These are phyloP conservation scores for Buxus sempervirens DNA, from an alignment of 164 flowering plant species.

Conservation along the genomic window DNA sequence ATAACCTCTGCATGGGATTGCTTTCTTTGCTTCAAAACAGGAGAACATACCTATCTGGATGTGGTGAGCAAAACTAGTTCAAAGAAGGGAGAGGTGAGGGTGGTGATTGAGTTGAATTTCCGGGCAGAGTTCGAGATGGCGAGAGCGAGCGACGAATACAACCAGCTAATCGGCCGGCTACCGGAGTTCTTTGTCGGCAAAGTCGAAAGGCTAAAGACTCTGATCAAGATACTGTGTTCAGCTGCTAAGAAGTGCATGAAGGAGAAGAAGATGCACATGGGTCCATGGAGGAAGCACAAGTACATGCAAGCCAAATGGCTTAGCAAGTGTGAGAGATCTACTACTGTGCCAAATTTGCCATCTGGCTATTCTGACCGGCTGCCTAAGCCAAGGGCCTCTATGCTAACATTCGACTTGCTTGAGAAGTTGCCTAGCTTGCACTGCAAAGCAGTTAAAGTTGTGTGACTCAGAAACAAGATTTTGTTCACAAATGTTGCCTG, in stretches of 20 bases:
- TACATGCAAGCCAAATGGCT: constrained; percentile 96
- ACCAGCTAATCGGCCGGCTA: constrained; percentile 38
- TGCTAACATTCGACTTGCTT: constrained; percentile 24
- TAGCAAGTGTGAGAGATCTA: constrained; percentile 30
- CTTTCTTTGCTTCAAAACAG: constrained; percentile 26
- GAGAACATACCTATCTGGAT: constrained; percentile 77
- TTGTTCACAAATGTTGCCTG: neutral
- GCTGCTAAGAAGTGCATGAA: constrained; percentile 87
- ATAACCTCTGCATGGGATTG: neutral
- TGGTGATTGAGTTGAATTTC: constrained; percentile 70
- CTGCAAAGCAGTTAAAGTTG: constrained; percentile 12
- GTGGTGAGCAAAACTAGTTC: constrained; percentile 47
- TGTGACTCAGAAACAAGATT: constrained; percentile 1
- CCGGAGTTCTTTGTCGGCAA: constrained; percentile 86
- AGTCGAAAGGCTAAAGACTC: constrained; percentile 43
- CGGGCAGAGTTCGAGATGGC: constrained; percentile 91
- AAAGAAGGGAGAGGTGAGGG: constrained; percentile 53
- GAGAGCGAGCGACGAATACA: constrained; percentile 73
- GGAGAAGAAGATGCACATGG: constrained; percentile 88
- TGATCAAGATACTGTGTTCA: constrained; percentile 59
- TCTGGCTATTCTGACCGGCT: neutral
- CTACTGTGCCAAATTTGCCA: neutral
- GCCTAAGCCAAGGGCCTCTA: constrained; percentile 16
- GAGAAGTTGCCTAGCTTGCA: constrained; percentile 21
- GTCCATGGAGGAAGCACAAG: constrained; percentile 87